Evolutionary conservation across 352 stramenopile species (phyloP).

Genomic region (Globisporangium megalacanthum): DNA sequence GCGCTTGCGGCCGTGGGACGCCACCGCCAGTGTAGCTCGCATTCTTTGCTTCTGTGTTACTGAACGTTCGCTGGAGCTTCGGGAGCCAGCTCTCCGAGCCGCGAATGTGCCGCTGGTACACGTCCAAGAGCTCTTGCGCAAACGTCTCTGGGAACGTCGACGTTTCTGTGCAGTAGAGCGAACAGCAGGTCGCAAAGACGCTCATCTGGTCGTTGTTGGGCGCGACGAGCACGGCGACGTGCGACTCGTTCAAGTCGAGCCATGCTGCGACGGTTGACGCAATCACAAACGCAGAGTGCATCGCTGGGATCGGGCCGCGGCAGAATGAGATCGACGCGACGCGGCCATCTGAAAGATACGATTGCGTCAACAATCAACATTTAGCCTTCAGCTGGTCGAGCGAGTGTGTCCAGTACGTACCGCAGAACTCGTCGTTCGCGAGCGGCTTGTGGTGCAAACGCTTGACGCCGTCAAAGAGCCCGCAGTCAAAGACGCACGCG

Average conservation of each 20-base stretch:
- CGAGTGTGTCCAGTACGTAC: conserved; percentile 20
- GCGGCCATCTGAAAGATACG: conserved; percentile 44
- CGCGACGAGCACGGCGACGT: conserved; percentile 74
- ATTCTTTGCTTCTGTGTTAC: conserved; percentile 63
- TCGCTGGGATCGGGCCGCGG: conserved; percentile 65
- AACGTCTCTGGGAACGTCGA: conserved; percentile 65
- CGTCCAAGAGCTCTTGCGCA: conserved; percentile 61
- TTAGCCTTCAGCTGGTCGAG: neutral
- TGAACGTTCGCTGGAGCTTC: conserved; percentile 78
- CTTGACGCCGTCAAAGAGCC: conserved; percentile 81
- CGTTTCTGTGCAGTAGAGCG: conserved; percentile 70
- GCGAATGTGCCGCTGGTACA: conserved; percentile 73
- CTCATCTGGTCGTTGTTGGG: conserved; percentile 87
- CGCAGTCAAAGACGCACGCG: conserved; percentile 83
- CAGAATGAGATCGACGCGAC: conserved; percentile 80
- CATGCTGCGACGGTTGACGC: conserved; percentile 78
- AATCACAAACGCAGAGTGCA: conserved; percentile 82
- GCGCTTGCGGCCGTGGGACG: conserved; percentile 64
- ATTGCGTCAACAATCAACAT: no score
- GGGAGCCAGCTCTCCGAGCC: conserved; percentile 65
- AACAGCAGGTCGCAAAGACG: conserved; percentile 83
- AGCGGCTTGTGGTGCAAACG: conserved; percentile 74
- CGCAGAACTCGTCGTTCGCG: conserved; percentile 83
- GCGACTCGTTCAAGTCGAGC: conserved; percentile 69
- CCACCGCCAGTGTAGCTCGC: conserved; percentile 49